Conservation (phyloP, 1,139 yeast species). For the Scheffersomyces titani region DNA sequence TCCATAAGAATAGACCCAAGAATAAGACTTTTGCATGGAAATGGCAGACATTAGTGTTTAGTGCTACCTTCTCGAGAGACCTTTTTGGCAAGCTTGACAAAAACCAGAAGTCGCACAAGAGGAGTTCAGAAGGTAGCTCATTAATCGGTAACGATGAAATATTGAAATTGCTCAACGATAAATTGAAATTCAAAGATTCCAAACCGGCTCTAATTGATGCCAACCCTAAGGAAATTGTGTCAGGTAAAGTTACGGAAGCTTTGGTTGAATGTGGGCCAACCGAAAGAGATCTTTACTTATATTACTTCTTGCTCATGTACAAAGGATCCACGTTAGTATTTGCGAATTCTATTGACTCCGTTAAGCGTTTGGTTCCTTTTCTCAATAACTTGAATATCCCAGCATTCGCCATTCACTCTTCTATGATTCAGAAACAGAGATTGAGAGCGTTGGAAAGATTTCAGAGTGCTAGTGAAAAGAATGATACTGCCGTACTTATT, state of each 20-base stretch:
- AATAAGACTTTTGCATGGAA: conserved; percentile 32
- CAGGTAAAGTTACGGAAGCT: conserved; percentile 78
- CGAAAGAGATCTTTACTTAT: conserved; percentile 87
- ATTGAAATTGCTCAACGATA: conserved; percentile 53
- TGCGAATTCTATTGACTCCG: conserved; percentile 93
- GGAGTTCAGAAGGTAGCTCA: conserved; percentile 37
- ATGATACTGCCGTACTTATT: conserved; percentile 69
- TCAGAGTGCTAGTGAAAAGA: conserved; percentile 52
- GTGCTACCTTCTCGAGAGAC: conserved; percentile 90
- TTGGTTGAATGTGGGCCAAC: conserved; percentile 87
- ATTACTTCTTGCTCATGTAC: conserved; percentile 82
- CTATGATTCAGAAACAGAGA: conserved; percentile 94
- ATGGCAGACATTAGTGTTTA: conserved; percentile 91
- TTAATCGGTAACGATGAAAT: conserved; percentile 54
- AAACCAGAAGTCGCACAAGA: conserved; percentile 27
- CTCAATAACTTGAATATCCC: conserved; percentile 70
- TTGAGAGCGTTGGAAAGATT: conserved; percentile 79
- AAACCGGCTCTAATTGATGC: conserved; percentile 74
- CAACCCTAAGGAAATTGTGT: conserved; percentile 82
- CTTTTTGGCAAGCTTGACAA: conserved; percentile 72
- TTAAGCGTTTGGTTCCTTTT: conserved; percentile 78
- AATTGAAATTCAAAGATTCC: conserved; percentile 59
- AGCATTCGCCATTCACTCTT: conserved; percentile 84
- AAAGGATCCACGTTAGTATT: conserved; percentile 91
- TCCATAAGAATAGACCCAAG: conserved; percentile 40